Evolutionary conservation across 2,329 filamentous ascomycete species (phyloP).

Genomic region (Stenocarpella maydis): DNA sequence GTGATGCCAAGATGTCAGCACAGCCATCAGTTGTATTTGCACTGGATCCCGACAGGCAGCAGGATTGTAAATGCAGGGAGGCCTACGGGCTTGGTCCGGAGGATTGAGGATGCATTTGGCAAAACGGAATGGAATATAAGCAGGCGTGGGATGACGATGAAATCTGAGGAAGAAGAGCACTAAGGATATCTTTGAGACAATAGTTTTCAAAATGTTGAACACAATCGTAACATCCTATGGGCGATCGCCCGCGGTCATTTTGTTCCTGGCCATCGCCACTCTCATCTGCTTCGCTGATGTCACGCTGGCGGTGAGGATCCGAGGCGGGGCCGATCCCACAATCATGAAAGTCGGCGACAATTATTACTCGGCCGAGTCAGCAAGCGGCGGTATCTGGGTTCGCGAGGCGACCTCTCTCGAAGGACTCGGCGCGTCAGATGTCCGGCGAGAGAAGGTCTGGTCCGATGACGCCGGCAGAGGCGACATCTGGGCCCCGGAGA

Average conservation of each 20-base stretch:
- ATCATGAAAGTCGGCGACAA: background rate
- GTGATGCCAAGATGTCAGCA: background rate
- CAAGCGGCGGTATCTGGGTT: background rate
- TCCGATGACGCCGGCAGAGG: conserved; percentile 33
- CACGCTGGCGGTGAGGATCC: background rate
- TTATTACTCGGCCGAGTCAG: conserved; percentile 7
- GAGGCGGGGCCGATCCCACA: background rate
- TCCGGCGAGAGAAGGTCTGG: conserved; percentile 34
- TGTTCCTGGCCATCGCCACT: background rate
- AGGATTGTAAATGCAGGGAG: background rate
- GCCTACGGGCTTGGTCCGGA: background rate
- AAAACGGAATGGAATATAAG: background rate
- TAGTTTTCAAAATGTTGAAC: background rate
- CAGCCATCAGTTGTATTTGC: conserved; percentile 2
- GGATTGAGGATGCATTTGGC: background rate
- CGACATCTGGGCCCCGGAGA: conserved; percentile 39
- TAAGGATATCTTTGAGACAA: background rate
- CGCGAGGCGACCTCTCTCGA: background rate
- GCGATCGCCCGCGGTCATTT: background rate
- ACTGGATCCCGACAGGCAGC: background rate
- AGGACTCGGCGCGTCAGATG: background rate
- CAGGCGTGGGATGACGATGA: too few relatives aligned
- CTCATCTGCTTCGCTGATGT: background rate
- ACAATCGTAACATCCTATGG: background rate
- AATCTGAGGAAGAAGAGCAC: background rate